Base-by-base conservation (phyloP, 768 basidiomycete species). In the Suillus subaureus region DNA sequence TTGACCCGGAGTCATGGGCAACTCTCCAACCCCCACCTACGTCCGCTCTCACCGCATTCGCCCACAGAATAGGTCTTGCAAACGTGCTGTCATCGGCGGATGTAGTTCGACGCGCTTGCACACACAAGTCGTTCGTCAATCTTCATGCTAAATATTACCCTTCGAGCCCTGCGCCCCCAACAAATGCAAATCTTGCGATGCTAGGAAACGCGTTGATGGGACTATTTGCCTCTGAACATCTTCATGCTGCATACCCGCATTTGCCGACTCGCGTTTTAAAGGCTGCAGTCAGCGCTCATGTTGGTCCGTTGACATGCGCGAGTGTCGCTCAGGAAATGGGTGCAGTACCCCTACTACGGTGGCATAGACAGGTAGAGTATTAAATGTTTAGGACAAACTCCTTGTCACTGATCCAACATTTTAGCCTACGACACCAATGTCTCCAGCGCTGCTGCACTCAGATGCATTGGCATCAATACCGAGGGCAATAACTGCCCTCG, bases 231-330 rank as follows among this genome's bases (percentile, higher is more conserved):
- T 70, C 93, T 3, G 96, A 99, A 78, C 88, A 90, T 74, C 79
- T 97, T 47, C 84, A 91, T 63, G 82, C 89, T 15, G 83, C 87
- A 54, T 98, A 91, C 76, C 97, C 97, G 0, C 90, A 96, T 73
- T 85, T 99, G 33, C 97, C 97, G 2, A 95, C 94, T 26, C 89
- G 93, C 63, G 95, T 95, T 28, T 79, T 94, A 70, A 96, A 97
- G 79, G 92, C 93, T 7, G 95, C 93, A 16, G 87, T 97, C 65
- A 95, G 93, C 49, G 93, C 95, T 62, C 93, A 94, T 76, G 96
- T 96, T 39, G 97, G 97, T 16, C 89, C 93, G 18, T 80, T 86
- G 69, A 89, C 91, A 6, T 94, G 93, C 72, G 88, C 92, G 47
- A 87, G 84, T 69, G 89, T 98, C 60, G 96, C 96, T 31, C 87